Conservation (phyloP, 2,329 filamentous ascomycete genomes). For the Colletotrichum neosansevieriae region DNA sequence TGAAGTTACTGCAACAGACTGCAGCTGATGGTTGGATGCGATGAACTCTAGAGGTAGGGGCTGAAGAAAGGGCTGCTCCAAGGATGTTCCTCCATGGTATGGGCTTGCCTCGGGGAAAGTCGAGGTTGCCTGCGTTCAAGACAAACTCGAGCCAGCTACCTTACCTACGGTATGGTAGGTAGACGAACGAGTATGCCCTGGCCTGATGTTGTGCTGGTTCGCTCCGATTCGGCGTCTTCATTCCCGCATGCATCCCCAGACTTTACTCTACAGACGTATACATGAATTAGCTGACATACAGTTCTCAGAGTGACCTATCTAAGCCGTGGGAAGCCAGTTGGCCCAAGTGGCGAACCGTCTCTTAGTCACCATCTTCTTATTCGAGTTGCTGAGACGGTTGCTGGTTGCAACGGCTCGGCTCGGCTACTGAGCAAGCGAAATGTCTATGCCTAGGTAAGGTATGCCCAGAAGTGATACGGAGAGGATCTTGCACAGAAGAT, state of each 20-base stretch:
- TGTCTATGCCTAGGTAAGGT: neutral
- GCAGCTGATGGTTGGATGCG: conserved; percentile 6
- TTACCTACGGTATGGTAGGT: neutral
- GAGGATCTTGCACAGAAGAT: conserved; percentile 22
- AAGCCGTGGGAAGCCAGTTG: neutral
- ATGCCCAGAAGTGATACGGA: conserved; percentile 21
- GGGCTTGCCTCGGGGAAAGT: conserved; percentile 17
- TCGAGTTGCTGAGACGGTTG: conserved; percentile 28
- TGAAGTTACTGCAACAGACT: neutral
- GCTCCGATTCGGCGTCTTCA: neutral
- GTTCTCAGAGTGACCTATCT: no score
- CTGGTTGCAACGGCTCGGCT: conserved; percentile 34
- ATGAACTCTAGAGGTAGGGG: conserved; percentile 31
- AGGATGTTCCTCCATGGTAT: conserved; percentile 34
- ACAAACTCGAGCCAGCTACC: neutral
- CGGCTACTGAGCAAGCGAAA: conserved; percentile 34
- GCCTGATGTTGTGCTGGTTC: neutral
- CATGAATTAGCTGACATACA: no score
- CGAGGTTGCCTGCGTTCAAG: conserved; percentile 5
- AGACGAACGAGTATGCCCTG: conserved; percentile 20
- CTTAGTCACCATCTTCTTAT: neutral
- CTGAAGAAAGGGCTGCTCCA: conserved; percentile 33
- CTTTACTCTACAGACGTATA: neutral
- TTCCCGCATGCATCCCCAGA: conserved; percentile 4
- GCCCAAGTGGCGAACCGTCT: neutral